Conservation (phyloP, 108 stramenopile genomes). For the Nitzschia palea region DNA sequence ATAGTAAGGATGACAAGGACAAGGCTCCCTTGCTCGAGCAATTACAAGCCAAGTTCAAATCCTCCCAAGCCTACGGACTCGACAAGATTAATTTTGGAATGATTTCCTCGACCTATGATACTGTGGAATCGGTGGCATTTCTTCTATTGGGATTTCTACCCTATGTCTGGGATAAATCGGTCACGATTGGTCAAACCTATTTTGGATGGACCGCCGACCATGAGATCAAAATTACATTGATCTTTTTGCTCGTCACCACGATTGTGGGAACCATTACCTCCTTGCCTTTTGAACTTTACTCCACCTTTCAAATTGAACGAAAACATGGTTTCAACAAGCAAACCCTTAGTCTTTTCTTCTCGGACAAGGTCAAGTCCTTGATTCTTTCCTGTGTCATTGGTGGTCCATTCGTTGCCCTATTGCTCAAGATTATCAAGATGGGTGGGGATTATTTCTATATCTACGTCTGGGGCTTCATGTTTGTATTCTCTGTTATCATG, state of each 20-base stretch:
- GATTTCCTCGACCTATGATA: slow-evolving; percentile 68
- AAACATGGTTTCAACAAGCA: slow-evolving; percentile 99
- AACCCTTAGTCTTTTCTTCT: slow-evolving; percentile 84
- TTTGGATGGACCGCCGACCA: slow-evolving; percentile 65
- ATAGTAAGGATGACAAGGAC: slow-evolving; percentile 36
- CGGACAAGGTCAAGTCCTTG: slow-evolving; percentile 91
- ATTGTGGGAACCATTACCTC: slow-evolving; percentile 76
- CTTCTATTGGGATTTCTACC: slow-evolving; percentile 78
- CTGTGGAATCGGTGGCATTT: slow-evolving; percentile 67
- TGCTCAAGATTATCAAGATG: slow-evolving; percentile 84
- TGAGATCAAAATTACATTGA: slow-evolving; percentile 83
- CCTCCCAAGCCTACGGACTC: slow-evolving; percentile 83
- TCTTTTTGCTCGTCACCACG: slow-evolving; percentile 77
- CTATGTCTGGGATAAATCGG: slow-evolving; percentile 78
- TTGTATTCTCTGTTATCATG: slow-evolving; percentile 87
- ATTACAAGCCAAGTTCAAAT: slow-evolving; percentile 79
- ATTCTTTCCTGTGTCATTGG: slow-evolving; percentile 81
- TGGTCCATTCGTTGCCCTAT: slow-evolving; percentile 81
- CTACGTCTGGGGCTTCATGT: slow-evolving; percentile 95
- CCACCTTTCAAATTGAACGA: slow-evolving; percentile 93
- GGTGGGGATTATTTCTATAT: slow-evolving; percentile 90
- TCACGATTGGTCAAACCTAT: slow-evolving; percentile 27
- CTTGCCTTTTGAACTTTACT: slow-evolving; percentile 86
- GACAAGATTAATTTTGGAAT: slow-evolving; percentile 91
- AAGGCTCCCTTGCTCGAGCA: slow-evolving; percentile 70